These are phyloP conservation scores for Boletales sp. DNA, from an alignment of 768 basidiomycete species.

Conservation along the genomic window DNA sequence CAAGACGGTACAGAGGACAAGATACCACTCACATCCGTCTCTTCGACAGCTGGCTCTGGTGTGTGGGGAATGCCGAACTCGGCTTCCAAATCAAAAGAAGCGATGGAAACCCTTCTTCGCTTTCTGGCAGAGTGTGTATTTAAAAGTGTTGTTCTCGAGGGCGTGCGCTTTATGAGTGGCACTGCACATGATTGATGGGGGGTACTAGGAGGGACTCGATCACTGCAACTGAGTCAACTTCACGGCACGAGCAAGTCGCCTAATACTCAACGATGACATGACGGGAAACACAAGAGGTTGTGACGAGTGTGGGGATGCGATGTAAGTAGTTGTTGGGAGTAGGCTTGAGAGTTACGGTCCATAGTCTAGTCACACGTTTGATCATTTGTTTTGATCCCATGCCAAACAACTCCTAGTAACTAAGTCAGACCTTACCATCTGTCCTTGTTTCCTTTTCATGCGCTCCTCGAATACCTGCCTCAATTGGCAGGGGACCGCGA, in stretches of 20 bases:
- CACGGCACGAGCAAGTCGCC: conserved; percentile 3
- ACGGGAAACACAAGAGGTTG: not conserved
- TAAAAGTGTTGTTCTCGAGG: conserved; percentile 36
- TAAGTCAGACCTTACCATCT: too few species aligned
- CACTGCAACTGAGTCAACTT: conserved; percentile 22
- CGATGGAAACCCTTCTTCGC: conserved; percentile 39
- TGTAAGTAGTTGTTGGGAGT: conserved; percentile 1
- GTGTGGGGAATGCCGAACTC: conserved; percentile 25
- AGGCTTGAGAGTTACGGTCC: not conserved
- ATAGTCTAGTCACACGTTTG: not conserved
- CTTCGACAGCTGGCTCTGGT: conserved; percentile 20
- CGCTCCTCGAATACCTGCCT: too few species aligned
- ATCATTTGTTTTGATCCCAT: too few species aligned
- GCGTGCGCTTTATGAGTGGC: conserved; percentile 34
- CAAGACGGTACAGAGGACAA: not conserved
- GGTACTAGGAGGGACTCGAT: conserved; percentile 22
- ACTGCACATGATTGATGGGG: conserved; percentile 24
- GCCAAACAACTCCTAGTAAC: too few species aligned
- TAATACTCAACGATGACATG: conserved; percentile 32
- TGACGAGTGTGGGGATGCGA: not conserved
- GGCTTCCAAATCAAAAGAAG: conserved; percentile 35
- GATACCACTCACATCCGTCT: conserved; percentile 25
- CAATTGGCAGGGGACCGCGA: too few species aligned
- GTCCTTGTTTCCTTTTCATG: too few species aligned
- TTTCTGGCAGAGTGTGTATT: conserved; percentile 40